Evolutionary conservation across 495 filamentous ascomycete genomes (phyloP), one percentile per base, ranked within the genome.

Genomic region (Penicillium diatomitis): DNA sequence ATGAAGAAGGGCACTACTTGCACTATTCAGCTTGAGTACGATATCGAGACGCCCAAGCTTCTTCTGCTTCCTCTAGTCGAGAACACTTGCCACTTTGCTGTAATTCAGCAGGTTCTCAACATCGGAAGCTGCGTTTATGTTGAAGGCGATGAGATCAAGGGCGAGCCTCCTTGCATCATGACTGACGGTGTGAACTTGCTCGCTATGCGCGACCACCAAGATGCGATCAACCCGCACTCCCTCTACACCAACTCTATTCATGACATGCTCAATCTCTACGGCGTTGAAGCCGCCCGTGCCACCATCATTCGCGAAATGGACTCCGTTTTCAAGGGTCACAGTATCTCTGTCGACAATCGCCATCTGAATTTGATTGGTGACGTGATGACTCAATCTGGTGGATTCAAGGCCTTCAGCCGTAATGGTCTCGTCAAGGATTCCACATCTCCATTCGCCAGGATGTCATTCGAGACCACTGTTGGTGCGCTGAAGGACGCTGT

Each of bases 401-500:
- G 80, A 11, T 97, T 92, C 69, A 82, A 78, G 11, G 82, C 91
- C 3, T 99, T 97, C 72, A 95, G 86, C 67, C 84, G 92, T 40
- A 90, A 84, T 55, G 92, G 90, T 11, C 63, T 97, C 46, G 66
- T 75, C 41, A 85, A 82, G 62, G 79, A 85, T 50, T 86, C 84
- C 58, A 82, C 87, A 10, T 90, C 85, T 45, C 90, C 92, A 1
- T 89, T 97, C 53, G 84, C 90, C 67, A 96, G 96, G 77, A 96
- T 96, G 89, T 94, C 87, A 66, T 97, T 96, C 73, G 90, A 99
- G 76, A 97, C 92, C 5, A 97, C 92, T 20, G 79, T 95, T 33
- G 85, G 85, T 2, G 96, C 95, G 71, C 75, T 97, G 64, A 87
- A 84, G 63, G 91, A 96, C 55, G 90, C 91, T 29, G 88, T 95